A percentile compares a stretch with the other conserved stretches of the same genome.
These are phyloP conservation scores for Trichoderma erinaceum DNA, from an alignment of 495 filamentous ascomycete species.

Conservation along the genomic window DNA sequence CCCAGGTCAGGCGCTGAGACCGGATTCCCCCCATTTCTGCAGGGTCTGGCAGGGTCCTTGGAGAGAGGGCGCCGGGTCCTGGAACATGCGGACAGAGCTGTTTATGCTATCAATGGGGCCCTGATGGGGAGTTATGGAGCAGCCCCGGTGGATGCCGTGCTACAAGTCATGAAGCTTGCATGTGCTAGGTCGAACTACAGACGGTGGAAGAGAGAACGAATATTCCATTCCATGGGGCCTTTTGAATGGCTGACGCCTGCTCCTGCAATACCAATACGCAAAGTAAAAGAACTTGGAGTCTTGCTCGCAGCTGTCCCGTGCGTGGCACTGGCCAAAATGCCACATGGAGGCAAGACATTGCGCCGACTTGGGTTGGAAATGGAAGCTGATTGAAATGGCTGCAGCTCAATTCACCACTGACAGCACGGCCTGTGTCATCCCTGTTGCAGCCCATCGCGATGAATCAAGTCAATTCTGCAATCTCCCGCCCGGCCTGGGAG, in stretches of 20 bases:
- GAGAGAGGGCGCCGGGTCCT: too few species aligned
- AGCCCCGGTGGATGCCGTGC: not conserved
- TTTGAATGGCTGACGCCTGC: not conserved
- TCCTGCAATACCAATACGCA: not conserved
- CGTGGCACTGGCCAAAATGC: not conserved
- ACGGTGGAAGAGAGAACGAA: not conserved
- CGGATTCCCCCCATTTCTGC: not conserved
- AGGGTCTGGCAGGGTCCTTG: not conserved
- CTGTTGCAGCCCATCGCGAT: not conserved
- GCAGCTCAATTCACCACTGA: not conserved
- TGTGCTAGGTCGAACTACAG: too few species aligned
- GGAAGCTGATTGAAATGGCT: not conserved
- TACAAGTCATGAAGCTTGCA: too few species aligned
- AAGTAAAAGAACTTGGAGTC: too few species aligned
- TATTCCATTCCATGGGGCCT: not conserved
- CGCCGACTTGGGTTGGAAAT: not conserved
- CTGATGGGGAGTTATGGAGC: not conserved
- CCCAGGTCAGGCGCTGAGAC: slow-evolving; percentile 4
- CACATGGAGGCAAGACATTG: not conserved
- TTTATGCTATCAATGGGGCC: not conserved
- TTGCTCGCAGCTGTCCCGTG: too few species aligned
- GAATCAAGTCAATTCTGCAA: not conserved
- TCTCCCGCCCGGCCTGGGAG: too few species aligned
- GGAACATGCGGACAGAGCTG: not conserved
- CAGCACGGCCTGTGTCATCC: not conserved